These are phyloP conservation scores for Phytophthora lateralis DNA, from an alignment of 352 stramenopile species.

Conservation along the genomic window DNA sequence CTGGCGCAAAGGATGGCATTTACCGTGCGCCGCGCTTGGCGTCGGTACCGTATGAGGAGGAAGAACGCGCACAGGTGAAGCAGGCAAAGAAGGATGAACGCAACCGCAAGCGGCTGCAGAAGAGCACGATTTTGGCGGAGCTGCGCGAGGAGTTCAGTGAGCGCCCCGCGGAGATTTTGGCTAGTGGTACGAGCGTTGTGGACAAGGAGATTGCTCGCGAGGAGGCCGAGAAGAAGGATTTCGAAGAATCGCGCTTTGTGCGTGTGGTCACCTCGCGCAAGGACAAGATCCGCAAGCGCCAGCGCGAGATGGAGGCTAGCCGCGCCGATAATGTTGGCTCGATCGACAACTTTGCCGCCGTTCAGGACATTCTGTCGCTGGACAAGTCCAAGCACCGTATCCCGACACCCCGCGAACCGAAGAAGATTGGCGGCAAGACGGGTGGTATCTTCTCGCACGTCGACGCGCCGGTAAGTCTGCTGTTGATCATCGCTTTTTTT, in stretches of 20 bases:
- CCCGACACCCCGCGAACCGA: conserved; percentile 45
- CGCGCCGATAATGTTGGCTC: conserved; percentile 72
- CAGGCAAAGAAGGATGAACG: conserved; percentile 83
- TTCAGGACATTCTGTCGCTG: conserved; percentile 78
- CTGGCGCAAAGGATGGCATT: conserved; percentile 60
- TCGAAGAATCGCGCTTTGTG: conserved; percentile 87
- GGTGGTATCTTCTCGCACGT: conserved; percentile 87
- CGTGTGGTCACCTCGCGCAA: conserved; percentile 87
- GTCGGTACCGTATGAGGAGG: conserved; percentile 85
- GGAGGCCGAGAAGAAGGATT: conserved; percentile 84
- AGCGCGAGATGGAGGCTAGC: conserved; percentile 81
- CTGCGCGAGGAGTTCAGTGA: conserved; percentile 89
- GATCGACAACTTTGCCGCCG: conserved; percentile 89
- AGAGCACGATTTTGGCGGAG: conserved; percentile 85
- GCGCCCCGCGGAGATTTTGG: conserved; percentile 69
- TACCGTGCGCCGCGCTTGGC: conserved; percentile 81
- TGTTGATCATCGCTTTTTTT: background rate
- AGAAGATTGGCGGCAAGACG: conserved; percentile 74
- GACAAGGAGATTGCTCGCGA: conserved; percentile 87
- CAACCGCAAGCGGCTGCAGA: conserved; percentile 82
- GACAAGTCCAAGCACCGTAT: conserved; percentile 80
- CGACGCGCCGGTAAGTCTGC: conserved; percentile 52
- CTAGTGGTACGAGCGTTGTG: conserved; percentile 61
- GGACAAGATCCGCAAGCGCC: conserved; percentile 88
- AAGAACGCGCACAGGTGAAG: conserved; percentile 79